Evolutionary conservation across 2,329 filamentous ascomycete genomes (phyloP), one percentile per base, ranked within the genome.

Genomic region (Fusarium sp.): DNA sequence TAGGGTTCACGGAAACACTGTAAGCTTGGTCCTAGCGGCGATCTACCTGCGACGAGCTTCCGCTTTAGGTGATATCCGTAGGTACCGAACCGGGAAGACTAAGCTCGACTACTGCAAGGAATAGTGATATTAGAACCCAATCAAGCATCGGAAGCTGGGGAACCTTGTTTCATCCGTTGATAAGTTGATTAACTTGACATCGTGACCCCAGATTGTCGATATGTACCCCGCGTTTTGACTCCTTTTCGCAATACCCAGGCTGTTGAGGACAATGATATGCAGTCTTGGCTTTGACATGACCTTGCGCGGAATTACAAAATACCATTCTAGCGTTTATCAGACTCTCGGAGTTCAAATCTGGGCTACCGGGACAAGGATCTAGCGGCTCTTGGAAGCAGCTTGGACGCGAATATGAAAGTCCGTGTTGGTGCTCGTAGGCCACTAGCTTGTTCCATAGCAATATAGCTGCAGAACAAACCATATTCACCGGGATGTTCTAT

Each of bases 11-110:
- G 10, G 12, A 8, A 6, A 10, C 11, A 10, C 8, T 14, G 3
- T 14, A 1, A 11, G 4, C 30, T 34, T 51, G 30, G 30, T 15
- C 22, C 17, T 17, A 14, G 22, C 17, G 17, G 20, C n/a, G 12
- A n/a, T 24, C n/a, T 51, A 51, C 8, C 4, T 34, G 48, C 7
- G 5, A 34, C 30, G 17, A 20, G 22, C 48, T 51, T 20, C 22
- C 48, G 3, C 30, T 24, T 20, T 34, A 2, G 28, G 22, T 6
- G 22, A 20, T 20, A 14, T 51, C 48, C 28, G 14, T 51, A 18
- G 8, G 0, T 32, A 0, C 15, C 0, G n/a, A 18, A 5, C 15
- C 42, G 15, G n/a, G 15, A 34, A 34, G 8, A 17, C 32, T 34
- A 17, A 34, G 8, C 32, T 34, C 8, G 32, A 17, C 15, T 17